A percentile compares a stretch with the other conserved stretches of the same genome.
These are phyloP conservation scores for Ophiostoma sp. DNA, from an alignment of 2,329 filamentous ascomycete species.

Conservation along the genomic window DNA sequence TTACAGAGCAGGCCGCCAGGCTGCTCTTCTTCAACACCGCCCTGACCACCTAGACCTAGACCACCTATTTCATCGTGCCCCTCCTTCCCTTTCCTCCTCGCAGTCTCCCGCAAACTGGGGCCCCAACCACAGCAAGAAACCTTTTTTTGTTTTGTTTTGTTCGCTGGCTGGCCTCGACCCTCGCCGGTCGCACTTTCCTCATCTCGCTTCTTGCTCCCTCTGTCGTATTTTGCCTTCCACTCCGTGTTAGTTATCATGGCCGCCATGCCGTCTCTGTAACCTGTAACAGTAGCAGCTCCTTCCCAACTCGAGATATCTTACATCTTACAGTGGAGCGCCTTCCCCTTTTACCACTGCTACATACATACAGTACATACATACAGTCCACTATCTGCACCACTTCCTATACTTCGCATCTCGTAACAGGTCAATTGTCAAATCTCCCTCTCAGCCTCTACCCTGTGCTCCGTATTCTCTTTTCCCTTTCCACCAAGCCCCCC, in stretches of 20 bases:
- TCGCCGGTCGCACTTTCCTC: slow-evolving; percentile 4
- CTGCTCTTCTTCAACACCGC: not conserved
- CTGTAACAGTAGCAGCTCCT: not conserved
- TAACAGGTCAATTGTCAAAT: slow-evolving; percentile 7
- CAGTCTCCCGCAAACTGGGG: not conserved
- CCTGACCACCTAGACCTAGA: not conserved
- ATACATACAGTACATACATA: not conserved
- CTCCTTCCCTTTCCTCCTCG: slow-evolving; percentile 7
- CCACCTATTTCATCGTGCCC: not conserved
- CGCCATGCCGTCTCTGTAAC: not conserved
- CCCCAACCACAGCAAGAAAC: not conserved
- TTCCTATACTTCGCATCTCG: slow-evolving; percentile 6
- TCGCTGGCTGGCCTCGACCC: not conserved
- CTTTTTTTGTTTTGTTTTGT: not conserved
- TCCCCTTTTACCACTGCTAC: slow-evolving; percentile 12
- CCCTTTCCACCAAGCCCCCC: not conserved
- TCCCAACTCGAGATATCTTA: not conserved
- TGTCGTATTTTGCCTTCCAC: not conserved
- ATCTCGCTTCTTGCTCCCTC: not conserved
- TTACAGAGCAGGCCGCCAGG: not conserved
- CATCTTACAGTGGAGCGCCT: slow-evolving; percentile 5
- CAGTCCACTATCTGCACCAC: not conserved
- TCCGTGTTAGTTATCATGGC: not conserved
- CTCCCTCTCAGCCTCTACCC: not conserved
- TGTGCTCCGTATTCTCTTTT: not conserved